phyloP scores from a whole-genome alignment of 768 basidiomycete species.

The Trametes maxima region DNA sequence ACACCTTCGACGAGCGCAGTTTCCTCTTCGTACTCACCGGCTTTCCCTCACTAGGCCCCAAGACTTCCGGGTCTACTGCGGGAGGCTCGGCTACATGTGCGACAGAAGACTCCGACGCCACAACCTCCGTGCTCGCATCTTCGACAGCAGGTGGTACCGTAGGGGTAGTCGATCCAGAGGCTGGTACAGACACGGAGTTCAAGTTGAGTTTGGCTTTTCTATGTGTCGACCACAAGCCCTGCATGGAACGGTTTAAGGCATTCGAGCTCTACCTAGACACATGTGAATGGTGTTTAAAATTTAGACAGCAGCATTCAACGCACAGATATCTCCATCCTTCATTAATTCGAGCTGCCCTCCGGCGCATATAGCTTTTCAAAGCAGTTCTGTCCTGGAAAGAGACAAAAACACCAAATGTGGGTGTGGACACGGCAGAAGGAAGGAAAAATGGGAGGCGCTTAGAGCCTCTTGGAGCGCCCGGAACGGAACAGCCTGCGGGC shows the following conservation, averaged over 20 bases:
- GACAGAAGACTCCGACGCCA: background rate
- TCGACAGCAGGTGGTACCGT: conserved; percentile 21
- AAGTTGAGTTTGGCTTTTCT: conserved; percentile 68
- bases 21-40: conserved; percentile 59
- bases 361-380: background rate
- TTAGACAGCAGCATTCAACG: background rate
- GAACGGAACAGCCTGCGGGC: too few relatives aligned
- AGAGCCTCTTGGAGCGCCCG: too few relatives aligned
- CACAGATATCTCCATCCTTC: conserved; percentile 26
- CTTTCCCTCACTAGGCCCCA: conserved; percentile 24
- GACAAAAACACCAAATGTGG: too few relatives aligned
- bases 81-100: background rate
- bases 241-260: conserved; percentile 76
- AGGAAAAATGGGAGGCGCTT: too few relatives aligned
- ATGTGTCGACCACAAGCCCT: conserved; percentile 75
- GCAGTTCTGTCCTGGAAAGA: too few relatives aligned
- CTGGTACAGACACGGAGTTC: conserved; percentile 41
- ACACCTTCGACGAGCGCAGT: conserved; percentile 49
- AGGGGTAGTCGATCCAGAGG: conserved; percentile 30
- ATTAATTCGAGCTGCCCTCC: background rate
- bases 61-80: conserved; percentile 1
- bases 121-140: conserved; percentile 25
- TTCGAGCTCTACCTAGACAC: conserved; percentile 68
- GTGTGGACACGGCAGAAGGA: too few relatives aligned
- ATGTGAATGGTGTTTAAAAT: conserved; percentile 22